Base-by-base conservation (phyloP, 2,329 filamentous ascomycete species). In the Cytospora mali region DNA sequence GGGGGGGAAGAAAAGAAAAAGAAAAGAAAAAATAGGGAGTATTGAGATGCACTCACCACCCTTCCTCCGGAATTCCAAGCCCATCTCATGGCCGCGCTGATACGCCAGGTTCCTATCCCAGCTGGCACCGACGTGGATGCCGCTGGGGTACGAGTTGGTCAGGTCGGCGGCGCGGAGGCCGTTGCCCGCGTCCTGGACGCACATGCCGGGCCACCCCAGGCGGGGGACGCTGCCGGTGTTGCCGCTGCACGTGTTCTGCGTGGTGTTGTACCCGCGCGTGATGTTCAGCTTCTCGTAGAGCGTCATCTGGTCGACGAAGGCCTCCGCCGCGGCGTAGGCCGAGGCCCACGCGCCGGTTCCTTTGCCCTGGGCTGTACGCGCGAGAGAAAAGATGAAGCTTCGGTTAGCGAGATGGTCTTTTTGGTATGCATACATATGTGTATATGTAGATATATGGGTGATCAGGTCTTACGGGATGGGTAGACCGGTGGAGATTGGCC, bases 241-340 rank as follows among this genome's bases (percentile, higher is more conserved):
- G 1, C 80, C 80, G 1, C 79, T 76, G 61, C 80, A 82, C n/a
- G 74, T 71, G 63, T 80, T 82, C 78, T 88, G 88, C 18, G 68
- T 54, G 11, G 67, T 62, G 13, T 9, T 14, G 59, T 72, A 73
- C 48, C 79, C 79, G n/a, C 76, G 72, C 1, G 80, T 82, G 6
- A 81, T 71, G 64, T 82, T 81, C 35, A 75, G 85, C 70, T 87
- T 89, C 70, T 90, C 88, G 14, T 87, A 86, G 1, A 90, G 72
- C 0, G 87, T 90, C 82, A 90, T 84, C 57, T 84, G 80, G 29
- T 75, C 75, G 11, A 89, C 87, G 2, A 90, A 73, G 1, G 75
- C 71, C 35, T 80, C 77, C 1, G 88, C 87, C 65, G 82, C 84
- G 50, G 74, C 74, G 69, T 88, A 89, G 49, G 87, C 85, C 28